phyloP scores from a whole-genome alignment of 495 filamentous ascomycete genomes.

The Delitschia confertaspora region DNA sequence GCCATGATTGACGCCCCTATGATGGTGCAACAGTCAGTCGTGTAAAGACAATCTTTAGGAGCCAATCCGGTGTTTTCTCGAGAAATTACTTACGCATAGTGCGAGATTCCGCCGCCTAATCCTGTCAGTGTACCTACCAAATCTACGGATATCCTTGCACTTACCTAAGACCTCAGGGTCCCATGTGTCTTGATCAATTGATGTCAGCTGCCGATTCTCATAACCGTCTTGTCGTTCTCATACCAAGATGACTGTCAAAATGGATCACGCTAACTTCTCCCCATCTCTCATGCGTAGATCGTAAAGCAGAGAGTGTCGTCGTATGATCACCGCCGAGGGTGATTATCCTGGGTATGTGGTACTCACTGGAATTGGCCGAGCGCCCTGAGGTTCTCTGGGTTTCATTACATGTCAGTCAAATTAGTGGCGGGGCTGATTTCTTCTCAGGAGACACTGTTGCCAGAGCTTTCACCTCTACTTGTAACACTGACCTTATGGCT shows the following conservation, averaged over 20 bases:
- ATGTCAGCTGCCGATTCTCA: constrained; percentile 7
- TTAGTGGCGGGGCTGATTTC: background rate
- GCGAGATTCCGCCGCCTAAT: constrained; percentile 40
- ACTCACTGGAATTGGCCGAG: constrained; percentile 24
- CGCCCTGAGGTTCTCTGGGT: constrained; percentile 33
- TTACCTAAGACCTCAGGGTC: constrained; percentile 40
- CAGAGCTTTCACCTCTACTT: constrained; percentile 1
- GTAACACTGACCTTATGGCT: constrained; percentile 38
- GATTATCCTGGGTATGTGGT: constrained; percentile 39
- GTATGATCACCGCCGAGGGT: constrained; percentile 47
- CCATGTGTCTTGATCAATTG: constrained; percentile 38
- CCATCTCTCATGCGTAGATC: constrained; percentile 39
- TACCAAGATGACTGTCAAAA: constrained; percentile 46
- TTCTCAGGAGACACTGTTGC: background rate
- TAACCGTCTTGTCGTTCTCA: too few species aligned
- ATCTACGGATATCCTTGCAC: constrained; percentile 3
- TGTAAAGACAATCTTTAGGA: too few species aligned
- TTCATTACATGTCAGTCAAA: constrained; percentile 1
- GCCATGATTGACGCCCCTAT: constrained; percentile 44
- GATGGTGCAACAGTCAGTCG: background rate
- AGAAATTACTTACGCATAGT: constrained; percentile 40
- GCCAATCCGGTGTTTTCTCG: too few species aligned
- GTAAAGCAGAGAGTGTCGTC: constrained; percentile 42
- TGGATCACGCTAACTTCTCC: constrained; percentile 46
- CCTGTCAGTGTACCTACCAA: constrained; percentile 2